Evolutionary conservation across 768 basidiomycete species (phyloP).

Genomic region (Podaxis mareebaensis): DNA sequence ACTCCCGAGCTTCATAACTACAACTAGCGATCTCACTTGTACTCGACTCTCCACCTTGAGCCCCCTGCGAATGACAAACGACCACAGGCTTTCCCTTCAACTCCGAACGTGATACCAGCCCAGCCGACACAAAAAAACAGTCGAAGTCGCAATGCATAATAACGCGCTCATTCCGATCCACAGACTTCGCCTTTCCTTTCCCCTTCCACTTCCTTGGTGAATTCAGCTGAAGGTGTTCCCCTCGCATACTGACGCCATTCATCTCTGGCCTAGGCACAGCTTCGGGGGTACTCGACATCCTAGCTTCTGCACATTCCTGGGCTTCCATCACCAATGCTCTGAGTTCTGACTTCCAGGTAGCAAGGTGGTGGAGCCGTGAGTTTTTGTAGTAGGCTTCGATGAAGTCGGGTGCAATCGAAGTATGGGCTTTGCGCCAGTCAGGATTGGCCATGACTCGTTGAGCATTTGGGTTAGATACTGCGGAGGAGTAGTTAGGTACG

Average conservation of each 20-base stretch:
- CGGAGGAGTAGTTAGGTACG: conserved; percentile 66
- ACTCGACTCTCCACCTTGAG: conserved; percentile 68
- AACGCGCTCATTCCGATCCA: conserved; percentile 54
- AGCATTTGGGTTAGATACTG: conserved; percentile 70
- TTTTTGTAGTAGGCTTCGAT: conserved; percentile 84
- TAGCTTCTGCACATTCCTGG: conserved; percentile 62
- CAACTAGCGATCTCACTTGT: conserved; percentile 95
- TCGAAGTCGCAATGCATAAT: conserved; percentile 97
- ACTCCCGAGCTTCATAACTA: conserved; percentile 89
- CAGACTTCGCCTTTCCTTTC: conserved; percentile 35
- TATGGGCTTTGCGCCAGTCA: conserved; percentile 86
- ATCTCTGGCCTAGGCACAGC: conserved; percentile 18
- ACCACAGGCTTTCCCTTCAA: conserved; percentile 87
- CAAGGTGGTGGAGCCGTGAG: conserved; percentile 89
- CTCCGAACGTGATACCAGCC: conserved; percentile 76
- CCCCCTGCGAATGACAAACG: conserved; percentile 91
- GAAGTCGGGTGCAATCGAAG: conserved; percentile 83
- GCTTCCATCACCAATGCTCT: conserved; percentile 78
- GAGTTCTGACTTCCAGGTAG: conserved; percentile 91
- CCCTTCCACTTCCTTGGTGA: conserved; percentile 60
- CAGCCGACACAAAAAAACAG: conserved; percentile 96
- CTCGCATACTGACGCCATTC: conserved; percentile 48
- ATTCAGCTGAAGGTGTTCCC: conserved; percentile 44
- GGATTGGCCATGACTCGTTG: conserved; percentile 80
- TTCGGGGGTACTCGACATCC: conserved; percentile 18